Base-by-base conservation (phyloP, 495 filamentous ascomycete genomes). In the Talaromyces trachyspermus region DNA sequence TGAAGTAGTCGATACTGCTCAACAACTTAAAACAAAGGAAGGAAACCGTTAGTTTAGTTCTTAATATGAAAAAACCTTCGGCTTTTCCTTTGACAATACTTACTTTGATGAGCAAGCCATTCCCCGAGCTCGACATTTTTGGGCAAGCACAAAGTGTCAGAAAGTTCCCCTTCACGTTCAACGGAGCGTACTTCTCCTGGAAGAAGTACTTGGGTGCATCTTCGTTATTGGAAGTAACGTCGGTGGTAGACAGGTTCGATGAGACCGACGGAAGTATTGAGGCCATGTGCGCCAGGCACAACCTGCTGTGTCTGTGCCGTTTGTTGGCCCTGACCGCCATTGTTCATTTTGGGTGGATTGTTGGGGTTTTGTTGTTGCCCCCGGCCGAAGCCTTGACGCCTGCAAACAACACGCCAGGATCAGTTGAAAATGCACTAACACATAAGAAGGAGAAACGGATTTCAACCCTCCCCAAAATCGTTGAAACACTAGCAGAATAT, bases 121-220 rank as follows among this genome's bases (percentile, higher is more conserved):
- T 96, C 90, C 25, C 88, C 89, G 50, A 86, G 76, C 61, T 95
- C 90, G 22, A 95, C 84, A 43, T 88, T 84, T 63, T 86, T 86
- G 90, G 90, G 59, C 86, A 85, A 42, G 86, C 86, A 54, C 88
- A 91, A 35, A 96, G 67, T 17, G 90, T 95, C 85, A 94, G 88
- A 62, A 95, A 95, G 66, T 95, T 96, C 36, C 90, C 90, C 66
- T 88, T 94, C 51, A 95, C 90, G 49, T 94, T 91, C 51, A 95
- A 77, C 54, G 82, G 84, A 35, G 85, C 81, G 58, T 89, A 86
- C 53, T 84, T 78, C 49, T 89, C 80, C 55, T 87, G 83, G 62
- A 90, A 85, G 64, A 83, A 85, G 63, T 78, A 82, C 56, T 87
- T 72, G 56, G 68, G 58, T 47, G 79, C 63, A 66, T 80, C 81